These are phyloP conservation scores for Fusarium chuoi DNA, from an alignment of 2,329 filamentous ascomycete genomes.

Conservation along the genomic window DNA sequence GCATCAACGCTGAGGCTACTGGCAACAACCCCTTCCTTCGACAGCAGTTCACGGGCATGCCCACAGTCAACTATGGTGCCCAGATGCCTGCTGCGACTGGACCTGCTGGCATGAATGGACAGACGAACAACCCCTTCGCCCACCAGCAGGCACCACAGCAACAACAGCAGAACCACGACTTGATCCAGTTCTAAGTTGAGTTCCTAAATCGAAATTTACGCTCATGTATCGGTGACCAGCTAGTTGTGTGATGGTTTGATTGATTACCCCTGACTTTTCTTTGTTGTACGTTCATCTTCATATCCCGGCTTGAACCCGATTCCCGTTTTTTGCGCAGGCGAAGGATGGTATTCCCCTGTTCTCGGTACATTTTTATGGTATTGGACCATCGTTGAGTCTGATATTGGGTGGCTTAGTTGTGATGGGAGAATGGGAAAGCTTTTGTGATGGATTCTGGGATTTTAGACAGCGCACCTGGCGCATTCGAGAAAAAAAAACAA, in stretches of 20 bases:
- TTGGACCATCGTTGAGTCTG: constrained; percentile 36
- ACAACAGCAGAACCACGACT: constrained; percentile 63
- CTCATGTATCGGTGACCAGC: neutral
- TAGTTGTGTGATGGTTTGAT: constrained; percentile 5
- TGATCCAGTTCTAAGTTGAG: constrained; percentile 68
- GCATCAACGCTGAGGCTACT: constrained; percentile 75
- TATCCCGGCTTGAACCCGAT: constrained; percentile 37
- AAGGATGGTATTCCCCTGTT: constrained; percentile 46
- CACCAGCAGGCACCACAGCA: constrained; percentile 55
- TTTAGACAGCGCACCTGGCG: constrained; percentile 48
- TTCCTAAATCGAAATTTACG: constrained; percentile 4
- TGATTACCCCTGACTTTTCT: constrained; percentile 26
- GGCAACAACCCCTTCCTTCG: constrained; percentile 91
- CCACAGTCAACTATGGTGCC: constrained; percentile 64
- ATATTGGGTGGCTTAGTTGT: constrained; percentile 42
- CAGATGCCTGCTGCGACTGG: constrained; percentile 66
- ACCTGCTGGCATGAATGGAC: constrained; percentile 65
- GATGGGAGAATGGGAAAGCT: constrained; percentile 40
- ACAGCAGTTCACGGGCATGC: constrained; percentile 84
- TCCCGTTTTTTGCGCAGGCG: constrained; percentile 44
- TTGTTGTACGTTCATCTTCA: constrained; percentile 31
- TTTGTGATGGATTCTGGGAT: constrained; percentile 38
- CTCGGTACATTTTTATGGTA: constrained; percentile 40
- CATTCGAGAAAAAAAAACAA: constrained; percentile 47
- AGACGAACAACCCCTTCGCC: constrained; percentile 69